Evolutionary conservation across 225 moss, liverwort and hornwort species (phyloP).

Genomic region (Physcomitrellopsis africana): DNA sequence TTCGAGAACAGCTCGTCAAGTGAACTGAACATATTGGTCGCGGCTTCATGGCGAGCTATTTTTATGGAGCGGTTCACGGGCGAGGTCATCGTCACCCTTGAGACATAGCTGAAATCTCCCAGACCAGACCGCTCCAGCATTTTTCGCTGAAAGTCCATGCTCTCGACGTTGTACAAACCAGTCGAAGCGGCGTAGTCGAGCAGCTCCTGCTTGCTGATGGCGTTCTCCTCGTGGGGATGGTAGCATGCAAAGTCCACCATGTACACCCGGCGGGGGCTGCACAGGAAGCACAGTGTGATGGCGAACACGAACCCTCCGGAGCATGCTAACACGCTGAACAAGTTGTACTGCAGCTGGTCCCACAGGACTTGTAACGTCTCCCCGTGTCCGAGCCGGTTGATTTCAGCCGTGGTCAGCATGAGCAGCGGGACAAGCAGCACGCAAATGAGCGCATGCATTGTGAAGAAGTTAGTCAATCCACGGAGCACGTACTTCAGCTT

Average conservation of each 20-base stretch:
- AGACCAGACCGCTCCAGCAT: conserved; percentile 56
- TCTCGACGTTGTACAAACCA: conserved; percentile 29
- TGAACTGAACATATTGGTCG: conserved; percentile 37
- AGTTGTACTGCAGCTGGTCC: conserved; percentile 72
- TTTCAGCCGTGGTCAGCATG: conserved; percentile 57
- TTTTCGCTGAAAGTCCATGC: conserved; percentile 55
- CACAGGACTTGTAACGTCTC: conserved; percentile 50
- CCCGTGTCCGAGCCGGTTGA: conserved; percentile 59
- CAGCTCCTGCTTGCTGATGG: conserved; percentile 39
- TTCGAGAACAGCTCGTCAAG: conserved; percentile 53
- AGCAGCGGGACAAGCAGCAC: conserved; percentile 59
- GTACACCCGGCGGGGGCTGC: conserved; percentile 51
- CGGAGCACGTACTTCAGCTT: conserved; percentile 82
- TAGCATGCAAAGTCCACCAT: conserved; percentile 58
- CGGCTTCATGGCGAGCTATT: conserved; percentile 31
- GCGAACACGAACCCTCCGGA: conserved; percentile 36
- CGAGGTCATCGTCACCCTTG: neutral
- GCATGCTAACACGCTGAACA: conserved; percentile 40
- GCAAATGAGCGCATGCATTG: conserved; percentile 55
- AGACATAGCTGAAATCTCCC: conserved; percentile 40
- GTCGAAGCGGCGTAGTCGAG: conserved; percentile 33
- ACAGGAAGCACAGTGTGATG: conserved; percentile 44
- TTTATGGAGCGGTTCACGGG: conserved; percentile 29
- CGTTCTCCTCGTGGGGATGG: conserved; percentile 30
- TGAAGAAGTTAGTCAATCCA: conserved; percentile 62